Conservation (phyloP, 2,329 filamentous ascomycete genomes). For the Penicillium nordicum region DNA sequence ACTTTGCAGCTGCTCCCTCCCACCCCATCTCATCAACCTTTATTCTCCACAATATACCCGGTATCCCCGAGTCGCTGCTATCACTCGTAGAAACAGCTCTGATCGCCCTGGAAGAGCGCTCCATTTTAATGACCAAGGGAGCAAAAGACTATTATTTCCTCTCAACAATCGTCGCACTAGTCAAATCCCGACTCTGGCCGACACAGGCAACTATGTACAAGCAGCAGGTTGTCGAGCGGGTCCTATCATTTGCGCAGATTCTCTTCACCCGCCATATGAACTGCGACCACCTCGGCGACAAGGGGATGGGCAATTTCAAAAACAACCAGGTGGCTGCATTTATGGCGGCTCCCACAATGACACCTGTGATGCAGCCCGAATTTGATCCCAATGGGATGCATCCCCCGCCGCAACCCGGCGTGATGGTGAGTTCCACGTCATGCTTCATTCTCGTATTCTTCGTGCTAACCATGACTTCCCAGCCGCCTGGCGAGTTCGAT, state of each 20-base stretch:
- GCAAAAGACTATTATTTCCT: conserved; percentile 42
- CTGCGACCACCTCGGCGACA: conserved; percentile 30
- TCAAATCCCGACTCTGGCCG: conserved; percentile 36
- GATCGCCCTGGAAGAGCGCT: conserved; percentile 30
- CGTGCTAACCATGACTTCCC: conserved; percentile 5
- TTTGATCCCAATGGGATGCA: conserved; percentile 19
- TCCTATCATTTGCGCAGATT: conserved; percentile 36
- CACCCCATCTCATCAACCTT: conserved; percentile 13
- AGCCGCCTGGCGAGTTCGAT: conserved; percentile 32
- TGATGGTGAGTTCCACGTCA: conserved; percentile 22
- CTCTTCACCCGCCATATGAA: conserved; percentile 35
- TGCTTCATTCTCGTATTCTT: neutral
- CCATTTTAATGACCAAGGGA: conserved; percentile 35
- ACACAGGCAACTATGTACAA: conserved; percentile 33
- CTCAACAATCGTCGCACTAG: conserved; percentile 35
- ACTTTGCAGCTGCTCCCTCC: neutral
- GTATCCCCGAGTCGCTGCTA: conserved; percentile 34
- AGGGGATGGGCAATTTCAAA: conserved; percentile 31
- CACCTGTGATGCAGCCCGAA: conserved; percentile 21
- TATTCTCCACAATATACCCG: conserved; percentile 28
- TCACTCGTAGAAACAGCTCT: conserved; percentile 33
- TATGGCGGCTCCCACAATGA: conserved; percentile 20
- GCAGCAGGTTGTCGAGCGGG: conserved; percentile 36
- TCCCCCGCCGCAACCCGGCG: conserved; percentile 22
- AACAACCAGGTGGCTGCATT: conserved; percentile 29